Percentiles rank a stretch among this genome's conserved stretches.
Conservation (phyloP, 352 stramenopile genomes). For the Elongisporangium senticosum region DNA sequence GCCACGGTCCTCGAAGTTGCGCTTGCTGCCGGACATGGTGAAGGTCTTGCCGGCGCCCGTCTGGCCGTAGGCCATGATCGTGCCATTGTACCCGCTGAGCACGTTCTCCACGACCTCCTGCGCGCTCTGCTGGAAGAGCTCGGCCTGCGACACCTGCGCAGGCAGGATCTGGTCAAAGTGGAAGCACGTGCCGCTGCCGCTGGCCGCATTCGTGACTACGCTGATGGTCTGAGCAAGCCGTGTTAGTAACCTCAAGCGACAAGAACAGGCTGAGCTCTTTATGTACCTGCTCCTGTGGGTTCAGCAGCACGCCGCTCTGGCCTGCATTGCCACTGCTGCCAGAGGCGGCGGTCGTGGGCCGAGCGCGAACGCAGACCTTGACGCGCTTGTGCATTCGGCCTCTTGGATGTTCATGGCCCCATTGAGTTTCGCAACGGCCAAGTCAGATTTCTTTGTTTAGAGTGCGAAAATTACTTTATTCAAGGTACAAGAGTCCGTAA, state of each 20-base stretch:
- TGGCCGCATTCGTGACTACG: conserved; percentile 47
- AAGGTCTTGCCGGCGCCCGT: conserved; percentile 73
- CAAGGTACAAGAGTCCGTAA: background rate
- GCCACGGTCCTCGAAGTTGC: conserved; percentile 52
- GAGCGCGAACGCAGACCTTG: conserved; percentile 62
- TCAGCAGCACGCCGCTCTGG: conserved; percentile 30
- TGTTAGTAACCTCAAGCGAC: background rate
- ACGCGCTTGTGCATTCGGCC: conserved; percentile 56
- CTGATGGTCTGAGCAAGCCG: conserved; percentile 38
- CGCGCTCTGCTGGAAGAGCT: conserved; percentile 38
- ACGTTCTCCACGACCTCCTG: conserved; percentile 55
- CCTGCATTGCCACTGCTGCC: conserved; percentile 1
- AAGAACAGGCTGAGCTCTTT: background rate
- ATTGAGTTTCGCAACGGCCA: background rate
- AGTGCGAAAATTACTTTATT: background rate
- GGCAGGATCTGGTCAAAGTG: conserved; percentile 59
- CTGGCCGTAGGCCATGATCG: conserved; percentile 71
- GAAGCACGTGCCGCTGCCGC: conserved; percentile 49
- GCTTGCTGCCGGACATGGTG: conserved; percentile 60
- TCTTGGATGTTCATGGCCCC: too few species aligned
- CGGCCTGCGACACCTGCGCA: conserved; percentile 32
- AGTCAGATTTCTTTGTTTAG: background rate
- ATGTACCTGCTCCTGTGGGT: conserved; percentile 38
- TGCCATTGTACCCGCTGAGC: conserved; percentile 68
- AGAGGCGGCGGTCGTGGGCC: conserved; percentile 19